Evolutionary conservation across 83 land plant species (phyloP).

Genomic region (Picea engelmannii): DNA sequence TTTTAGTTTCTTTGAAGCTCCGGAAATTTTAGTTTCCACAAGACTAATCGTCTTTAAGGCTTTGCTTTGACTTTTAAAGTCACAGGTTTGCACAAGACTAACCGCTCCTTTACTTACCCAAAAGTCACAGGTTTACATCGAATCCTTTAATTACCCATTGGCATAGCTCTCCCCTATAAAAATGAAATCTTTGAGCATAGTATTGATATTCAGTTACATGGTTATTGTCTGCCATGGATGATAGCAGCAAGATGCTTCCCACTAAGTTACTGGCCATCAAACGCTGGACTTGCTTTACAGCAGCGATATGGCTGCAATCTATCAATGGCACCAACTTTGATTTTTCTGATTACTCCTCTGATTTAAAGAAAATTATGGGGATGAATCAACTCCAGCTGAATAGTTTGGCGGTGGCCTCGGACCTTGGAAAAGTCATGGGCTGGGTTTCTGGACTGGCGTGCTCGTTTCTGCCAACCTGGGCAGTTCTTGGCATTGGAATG

Average conservation of each 20-base stretch:
- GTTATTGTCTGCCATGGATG: too few relatives aligned
- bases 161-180: too few relatives aligned
- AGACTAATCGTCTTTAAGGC: too few relatives aligned
- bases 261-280: not conserved
- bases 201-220: too few relatives aligned
- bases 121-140: too few relatives aligned
- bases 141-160: too few relatives aligned
- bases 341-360: conserved; percentile 69
- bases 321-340: conserved; percentile 66
- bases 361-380: conserved; percentile 49
- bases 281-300: conserved; percentile 61
- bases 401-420: conserved; percentile 73
- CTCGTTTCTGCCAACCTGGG: conserved; percentile 50
- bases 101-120: too few relatives aligned
- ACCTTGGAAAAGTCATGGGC: conserved; percentile 78
- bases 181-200: too few relatives aligned
- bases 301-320: conserved; percentile 80
- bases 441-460: conserved; percentile 60
- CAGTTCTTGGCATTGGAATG: conserved; percentile 46
- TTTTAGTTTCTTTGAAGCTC: too few relatives aligned
- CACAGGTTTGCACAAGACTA: too few relatives aligned
- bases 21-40: too few relatives aligned
- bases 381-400: conserved; percentile 73
- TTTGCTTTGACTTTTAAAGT: too few relatives aligned
- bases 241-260: not conserved